Conservation (phyloP, 139 green algal genomes). For the Ettlia oleoabundans region DNA sequence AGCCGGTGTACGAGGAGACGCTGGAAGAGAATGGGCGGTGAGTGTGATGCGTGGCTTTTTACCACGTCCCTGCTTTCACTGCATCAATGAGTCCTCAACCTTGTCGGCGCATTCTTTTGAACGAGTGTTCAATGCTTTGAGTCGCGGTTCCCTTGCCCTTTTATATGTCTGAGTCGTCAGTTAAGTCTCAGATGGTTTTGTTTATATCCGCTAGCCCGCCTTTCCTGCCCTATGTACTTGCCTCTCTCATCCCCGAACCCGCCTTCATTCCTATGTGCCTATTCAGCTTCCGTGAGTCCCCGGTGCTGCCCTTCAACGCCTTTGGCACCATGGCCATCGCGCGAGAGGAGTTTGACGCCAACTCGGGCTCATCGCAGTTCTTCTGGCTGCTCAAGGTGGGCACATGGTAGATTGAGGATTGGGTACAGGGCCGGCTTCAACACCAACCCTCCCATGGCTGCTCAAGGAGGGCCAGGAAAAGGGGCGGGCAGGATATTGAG, state of each 20-base stretch:
- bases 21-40: conserved; percentile 91
- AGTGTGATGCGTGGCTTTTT: no score
- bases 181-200: background rate
- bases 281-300: conserved; percentile 84
- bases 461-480: no score
- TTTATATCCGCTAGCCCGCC: background rate
- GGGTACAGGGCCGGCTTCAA: no score
- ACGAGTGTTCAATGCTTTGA: no score
- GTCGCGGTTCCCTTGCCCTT: no score
- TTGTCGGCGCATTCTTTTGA: no score
- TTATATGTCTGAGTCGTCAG: no score
- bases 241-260: background rate
- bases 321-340: conserved; percentile 97
- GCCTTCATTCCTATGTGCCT: background rate
- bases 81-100: no score
- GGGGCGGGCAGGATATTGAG: no score
- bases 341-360: conserved; percentile 94
- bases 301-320: conserved; percentile 97
- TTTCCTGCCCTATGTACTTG: background rate
- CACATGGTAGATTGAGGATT: background rate
- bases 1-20: conserved; percentile 94
- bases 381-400: conserved; percentile 96
- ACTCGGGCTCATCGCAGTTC: conserved; percentile 88
- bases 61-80: no score
- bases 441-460: no score